Evolutionary conservation across 257 asterid genomes (phyloP).

Genomic region (Gardenia jasminoides): DNA sequence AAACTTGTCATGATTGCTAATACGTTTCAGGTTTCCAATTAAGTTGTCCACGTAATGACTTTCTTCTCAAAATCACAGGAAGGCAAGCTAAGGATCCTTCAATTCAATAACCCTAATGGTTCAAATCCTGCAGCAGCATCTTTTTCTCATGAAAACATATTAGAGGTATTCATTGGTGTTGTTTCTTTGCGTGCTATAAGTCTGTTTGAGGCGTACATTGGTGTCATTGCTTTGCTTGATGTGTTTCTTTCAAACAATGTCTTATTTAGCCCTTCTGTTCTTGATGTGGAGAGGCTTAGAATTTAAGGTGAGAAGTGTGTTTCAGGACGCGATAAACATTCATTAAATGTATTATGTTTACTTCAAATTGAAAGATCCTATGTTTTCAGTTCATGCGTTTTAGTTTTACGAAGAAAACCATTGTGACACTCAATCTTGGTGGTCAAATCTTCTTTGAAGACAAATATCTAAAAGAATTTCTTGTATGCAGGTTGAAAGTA

Average conservation of each 20-base stretch:
- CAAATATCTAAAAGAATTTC: not conserved
- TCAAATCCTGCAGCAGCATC: slow-evolving; percentile 39
- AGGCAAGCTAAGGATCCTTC: slow-evolving; percentile 94
- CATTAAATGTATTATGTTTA: not conserved
- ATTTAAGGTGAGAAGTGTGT: not conserved
- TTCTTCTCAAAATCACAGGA: slow-evolving; percentile 51
- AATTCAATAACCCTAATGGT: slow-evolving; percentile 54
- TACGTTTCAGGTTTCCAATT: slow-evolving; percentile 8
- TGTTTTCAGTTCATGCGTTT: not conserved
- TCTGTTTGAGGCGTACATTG: not conserved
- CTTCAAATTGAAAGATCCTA: not conserved
- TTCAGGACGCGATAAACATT: not conserved
- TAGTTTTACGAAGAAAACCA: not conserved
- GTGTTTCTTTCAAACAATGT: no score
- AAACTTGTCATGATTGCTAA: not conserved
- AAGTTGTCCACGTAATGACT: slow-evolving; percentile 3
- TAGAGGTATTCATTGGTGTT: slow-evolving; percentile 50
- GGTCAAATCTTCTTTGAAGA: not conserved
- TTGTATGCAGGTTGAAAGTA: not conserved
- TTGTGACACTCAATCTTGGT: not conserved
- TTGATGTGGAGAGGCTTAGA: not conserved
- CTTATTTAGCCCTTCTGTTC: not conserved
- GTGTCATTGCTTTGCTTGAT: no score
- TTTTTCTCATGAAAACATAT: slow-evolving; percentile 59
- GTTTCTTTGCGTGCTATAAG: not conserved